Conservation (phyloP, 2,329 filamentous ascomycete species). For the Alternaria triticina region DNA sequence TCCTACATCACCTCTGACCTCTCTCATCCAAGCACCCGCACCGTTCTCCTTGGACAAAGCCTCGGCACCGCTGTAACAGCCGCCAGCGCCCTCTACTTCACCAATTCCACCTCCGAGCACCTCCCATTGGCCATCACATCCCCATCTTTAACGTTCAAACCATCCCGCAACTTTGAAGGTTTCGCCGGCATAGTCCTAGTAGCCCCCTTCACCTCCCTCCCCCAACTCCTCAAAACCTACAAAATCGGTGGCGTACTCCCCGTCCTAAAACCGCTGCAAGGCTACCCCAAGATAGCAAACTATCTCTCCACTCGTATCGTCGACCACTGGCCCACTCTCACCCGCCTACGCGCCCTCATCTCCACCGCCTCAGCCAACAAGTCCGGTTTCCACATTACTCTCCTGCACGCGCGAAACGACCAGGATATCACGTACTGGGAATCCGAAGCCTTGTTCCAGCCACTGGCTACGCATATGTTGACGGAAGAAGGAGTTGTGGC, state of each 20-base stretch:
- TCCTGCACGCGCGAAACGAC: conserved; percentile 84
- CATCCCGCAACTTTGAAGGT: conserved; percentile 46
- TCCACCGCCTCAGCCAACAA: background rate
- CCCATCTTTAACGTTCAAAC: background rate
- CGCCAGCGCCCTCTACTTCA: conserved; percentile 75
- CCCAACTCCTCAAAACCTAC: conserved; percentile 77
- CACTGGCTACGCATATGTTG: conserved; percentile 36
- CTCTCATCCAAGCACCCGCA: conserved; percentile 70
- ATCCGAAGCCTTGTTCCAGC: conserved; percentile 50
- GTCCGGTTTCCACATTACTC: conserved; percentile 53
- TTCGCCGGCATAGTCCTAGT: conserved; percentile 84
- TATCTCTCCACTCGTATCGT: conserved; percentile 68
- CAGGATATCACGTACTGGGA: conserved; percentile 79
- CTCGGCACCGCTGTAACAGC: conserved; percentile 85
- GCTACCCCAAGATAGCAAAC: conserved; percentile 68
- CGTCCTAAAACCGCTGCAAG: conserved; percentile 74
- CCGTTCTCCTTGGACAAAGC: conserved; percentile 84
- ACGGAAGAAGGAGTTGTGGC: conserved; percentile 33
- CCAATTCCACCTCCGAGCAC: conserved; percentile 41
- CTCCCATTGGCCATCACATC: conserved; percentile 37
- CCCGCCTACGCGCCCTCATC: conserved; percentile 65
- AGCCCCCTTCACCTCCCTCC: conserved; percentile 77
- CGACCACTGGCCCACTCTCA: conserved; percentile 81
- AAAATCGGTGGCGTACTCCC: conserved; percentile 79
- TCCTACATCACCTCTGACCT: conserved; percentile 73